phyloP scores from a whole-genome alignment of 495 filamentous ascomycete species.

The Chaetomium fimeti region DNA sequence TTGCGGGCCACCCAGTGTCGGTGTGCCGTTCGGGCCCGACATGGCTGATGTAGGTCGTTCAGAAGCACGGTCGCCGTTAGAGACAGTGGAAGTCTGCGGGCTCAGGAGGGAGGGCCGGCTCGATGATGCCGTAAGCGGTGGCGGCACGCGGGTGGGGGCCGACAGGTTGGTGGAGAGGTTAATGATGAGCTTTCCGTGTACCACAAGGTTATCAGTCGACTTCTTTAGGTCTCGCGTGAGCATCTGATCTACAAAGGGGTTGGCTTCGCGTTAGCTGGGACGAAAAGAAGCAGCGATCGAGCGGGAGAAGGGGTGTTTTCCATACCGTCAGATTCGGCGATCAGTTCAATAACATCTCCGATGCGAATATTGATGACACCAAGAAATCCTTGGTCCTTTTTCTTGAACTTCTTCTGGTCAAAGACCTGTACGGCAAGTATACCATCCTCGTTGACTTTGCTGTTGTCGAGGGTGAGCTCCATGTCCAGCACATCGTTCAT shows the following conservation, averaged over 20 bases:
- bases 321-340: slow-evolving; percentile 87
- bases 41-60: slow-evolving; percentile 49
- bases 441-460: slow-evolving; percentile 85
- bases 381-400: slow-evolving; percentile 98
- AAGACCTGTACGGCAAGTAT: slow-evolving; percentile 98
- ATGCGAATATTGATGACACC: slow-evolving; percentile 96
- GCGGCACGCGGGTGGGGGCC: slow-evolving; percentile 37
- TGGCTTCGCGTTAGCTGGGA: slow-evolving; percentile 9
- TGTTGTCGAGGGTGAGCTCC: slow-evolving; percentile 42
- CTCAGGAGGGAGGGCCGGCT: slow-evolving; percentile 43
- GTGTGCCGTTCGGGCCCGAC: slow-evolving; percentile 44
- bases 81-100: slow-evolving; percentile 41
- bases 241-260: slow-evolving; percentile 65
- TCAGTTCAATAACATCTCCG: slow-evolving; percentile 87
- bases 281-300: slow-evolving; percentile 1
- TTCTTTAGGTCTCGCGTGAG: slow-evolving; percentile 98
- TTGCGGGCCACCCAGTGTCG: slow-evolving; percentile 30
- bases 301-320: slow-evolving; percentile 18
- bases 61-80: slow-evolving; percentile 34
- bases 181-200: slow-evolving; percentile 95
- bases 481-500: background rate
- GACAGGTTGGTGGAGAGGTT: slow-evolving; percentile 87
- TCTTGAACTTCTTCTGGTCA: slow-evolving; percentile 99
- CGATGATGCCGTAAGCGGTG: slow-evolving; percentile 33
- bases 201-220: slow-evolving; percentile 95